Percentiles rank a stretch among this genome's conserved stretches.
Evolutionary conservation across 306 rosid genomes (phyloP).

Genomic region (Fragaria nilgerrensis): DNA sequence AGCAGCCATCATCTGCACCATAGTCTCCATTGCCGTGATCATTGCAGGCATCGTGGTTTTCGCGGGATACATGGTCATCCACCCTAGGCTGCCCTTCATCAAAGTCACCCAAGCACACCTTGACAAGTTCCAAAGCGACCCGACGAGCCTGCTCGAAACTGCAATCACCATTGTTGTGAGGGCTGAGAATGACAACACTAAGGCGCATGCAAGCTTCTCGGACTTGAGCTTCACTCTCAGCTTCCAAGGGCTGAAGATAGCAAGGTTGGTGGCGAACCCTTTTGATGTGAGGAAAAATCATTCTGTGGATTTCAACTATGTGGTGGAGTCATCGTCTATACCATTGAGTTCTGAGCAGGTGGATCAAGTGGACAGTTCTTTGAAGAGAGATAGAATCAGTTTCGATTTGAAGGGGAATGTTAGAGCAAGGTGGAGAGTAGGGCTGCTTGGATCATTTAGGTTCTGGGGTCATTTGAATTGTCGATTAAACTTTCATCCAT

Average conservation of each 20-base stretch:
- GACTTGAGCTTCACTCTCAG: conserved; percentile 44
- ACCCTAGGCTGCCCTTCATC: conserved; percentile 69
- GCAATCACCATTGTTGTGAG: conserved; percentile 39
- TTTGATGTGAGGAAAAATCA: conserved; percentile 56
- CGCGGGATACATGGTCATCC: conserved; percentile 57
- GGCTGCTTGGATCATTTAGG: conserved; percentile 57
- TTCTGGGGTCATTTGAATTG: conserved; percentile 57
- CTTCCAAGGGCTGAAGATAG: conserved; percentile 48
- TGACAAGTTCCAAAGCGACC: conserved; percentile 36
- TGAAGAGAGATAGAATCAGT: conserved; percentile 43
- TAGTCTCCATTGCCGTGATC: conserved; percentile 52
- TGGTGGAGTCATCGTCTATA: conserved; percentile 40
- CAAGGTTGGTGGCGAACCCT: conserved; percentile 33
- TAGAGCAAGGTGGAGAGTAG: conserved; percentile 61
- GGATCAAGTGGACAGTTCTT: conserved; percentile 38
- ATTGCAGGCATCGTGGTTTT: conserved; percentile 51
- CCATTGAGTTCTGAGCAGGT: conserved; percentile 52
- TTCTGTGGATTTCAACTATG: conserved; percentile 34
- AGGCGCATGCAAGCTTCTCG: conserved; percentile 70
- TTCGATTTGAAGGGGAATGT: conserved; percentile 57
- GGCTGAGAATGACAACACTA: conserved; percentile 71
- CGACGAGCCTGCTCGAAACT: conserved; percentile 52
- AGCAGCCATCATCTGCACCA: conserved; percentile 57
- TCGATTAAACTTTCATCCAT: conserved; percentile 53
- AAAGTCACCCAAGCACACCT: conserved; percentile 52